Evolutionary conservation across 306 rosid genomes (phyloP), one percentile per base, ranked within the genome.

Genomic region (Potentilla sterilis): DNA sequence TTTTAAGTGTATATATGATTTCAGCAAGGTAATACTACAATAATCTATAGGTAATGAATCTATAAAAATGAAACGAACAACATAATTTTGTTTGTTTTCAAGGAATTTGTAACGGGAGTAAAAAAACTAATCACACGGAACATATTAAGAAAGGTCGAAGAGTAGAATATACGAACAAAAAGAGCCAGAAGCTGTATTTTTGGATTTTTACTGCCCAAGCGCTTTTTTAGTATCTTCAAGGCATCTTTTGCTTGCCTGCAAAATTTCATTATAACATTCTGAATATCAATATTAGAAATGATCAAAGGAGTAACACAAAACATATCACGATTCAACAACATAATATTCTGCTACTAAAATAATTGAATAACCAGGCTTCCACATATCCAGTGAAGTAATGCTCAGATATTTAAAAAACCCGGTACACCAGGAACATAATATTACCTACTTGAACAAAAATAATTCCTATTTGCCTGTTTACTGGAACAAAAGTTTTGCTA

Each of bases 171-270:
- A 85, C 96, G 88, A 67, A 95, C 99, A 84, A 95, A 86, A 82
- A 95, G 99, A 76, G 98, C 89, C 83, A 95, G 85, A 75, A 92
- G 92, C 83, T 95, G 98, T 67, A 83, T 90, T 77, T 92, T 88
- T 11, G 96, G 90, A 83, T 79, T 95, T 90, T 90, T 95, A 77
- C 77, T 88, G 83, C 82, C 82, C 67, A 92, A 76, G 21, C 97
- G 96, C 85, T 95, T 95, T 87, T 95, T 95, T 59, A 95, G 92
- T 77, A 75, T 88, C 93, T 95, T 95, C 79, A 95, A 80, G 61
- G 98, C 97, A 75, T 92, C 99, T 85, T 92, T 95, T 43, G 98
- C 93, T 85, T 95, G 97, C 93, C 99, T 95, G 87, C 80, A 89
- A 79, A 81, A 81, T 76, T 71, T 66, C 69, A 72, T 75, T 70